phyloP scores from a whole-genome alignment of 305 asterid species.

The Euphrasia arctica region DNA sequence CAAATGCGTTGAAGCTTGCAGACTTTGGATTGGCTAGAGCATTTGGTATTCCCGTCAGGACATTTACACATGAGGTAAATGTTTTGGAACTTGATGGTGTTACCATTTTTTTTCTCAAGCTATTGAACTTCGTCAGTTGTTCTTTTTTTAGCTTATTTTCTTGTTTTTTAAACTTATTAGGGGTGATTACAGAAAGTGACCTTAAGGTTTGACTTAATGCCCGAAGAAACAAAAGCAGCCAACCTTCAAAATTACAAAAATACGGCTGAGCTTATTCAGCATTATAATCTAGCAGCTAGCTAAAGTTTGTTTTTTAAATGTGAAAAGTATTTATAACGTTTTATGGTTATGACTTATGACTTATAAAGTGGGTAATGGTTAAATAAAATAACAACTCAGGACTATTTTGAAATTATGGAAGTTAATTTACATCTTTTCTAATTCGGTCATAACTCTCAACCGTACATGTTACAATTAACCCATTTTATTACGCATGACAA shows the following conservation, averaged over 20 bases:
- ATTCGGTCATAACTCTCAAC: not conserved
- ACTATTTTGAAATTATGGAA: no score
- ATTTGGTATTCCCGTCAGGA: conserved; percentile 85
- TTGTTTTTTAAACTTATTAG: not conserved
- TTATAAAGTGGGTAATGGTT: not conserved
- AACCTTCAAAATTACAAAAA: no score
- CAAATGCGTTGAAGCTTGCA: conserved; percentile 81
- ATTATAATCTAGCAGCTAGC: no score
- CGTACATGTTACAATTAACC: not conserved
- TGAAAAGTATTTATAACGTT: no score
- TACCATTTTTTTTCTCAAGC: conserved; percentile 3
- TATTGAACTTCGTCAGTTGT: conserved; percentile 2
- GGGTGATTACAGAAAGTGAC: no score
- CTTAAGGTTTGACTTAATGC: no score
- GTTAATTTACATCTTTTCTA: no score
- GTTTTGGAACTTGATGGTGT: not conserved
- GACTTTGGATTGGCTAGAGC: conserved; percentile 94
- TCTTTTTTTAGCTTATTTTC: not conserved
- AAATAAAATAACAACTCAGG: not conserved
- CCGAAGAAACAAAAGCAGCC: no score
- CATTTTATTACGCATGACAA: conserved; percentile 18
- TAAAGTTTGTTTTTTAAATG: no score
- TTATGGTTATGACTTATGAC: not conserved
- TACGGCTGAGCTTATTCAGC: no score
- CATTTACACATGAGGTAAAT: conserved; percentile 76